phyloP scores from a whole-genome alignment of 305 asterid genomes.

The Ilex paraguariensis region DNA sequence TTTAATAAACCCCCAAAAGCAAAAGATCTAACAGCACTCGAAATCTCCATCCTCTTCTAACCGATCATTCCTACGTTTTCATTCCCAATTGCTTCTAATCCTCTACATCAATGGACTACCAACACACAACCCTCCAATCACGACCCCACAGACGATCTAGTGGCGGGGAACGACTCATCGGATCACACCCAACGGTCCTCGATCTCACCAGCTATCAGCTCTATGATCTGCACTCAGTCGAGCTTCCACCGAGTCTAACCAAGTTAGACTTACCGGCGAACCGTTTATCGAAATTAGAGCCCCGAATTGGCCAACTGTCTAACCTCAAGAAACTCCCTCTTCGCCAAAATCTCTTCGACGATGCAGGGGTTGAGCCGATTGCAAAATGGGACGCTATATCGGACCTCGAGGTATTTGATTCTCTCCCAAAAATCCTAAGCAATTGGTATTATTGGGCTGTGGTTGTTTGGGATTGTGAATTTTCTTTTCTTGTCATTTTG shows the following conservation, averaged over 20 bases:
- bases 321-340: conserved; percentile 81
- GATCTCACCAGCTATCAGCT: conserved; percentile 93
- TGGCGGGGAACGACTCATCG: conserved; percentile 18
- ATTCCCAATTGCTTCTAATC: background rate
- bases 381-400: conserved; percentile 60
- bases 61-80: background rate
- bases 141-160: background rate
- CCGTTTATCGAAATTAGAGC: conserved; percentile 74
- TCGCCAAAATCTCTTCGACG: conserved; percentile 77
- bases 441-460: background rate
- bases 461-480: background rate
- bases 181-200: conserved; percentile 25
- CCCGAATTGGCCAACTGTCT: conserved; percentile 65
- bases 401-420: conserved; percentile 52
- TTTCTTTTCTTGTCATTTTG: background rate
- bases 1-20: background rate
- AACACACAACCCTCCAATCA: conserved; percentile 2
- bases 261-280: conserved; percentile 87
- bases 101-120: background rate
- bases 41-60: background rate
- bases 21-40: background rate
- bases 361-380: conserved; percentile 57
- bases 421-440: background rate
- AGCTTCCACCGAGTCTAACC: conserved; percentile 51
- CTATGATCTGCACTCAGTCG: conserved; percentile 73